Conservation (phyloP, 2,329 filamentous ascomycete genomes). For the Fusarium fracticaudum region DNA sequence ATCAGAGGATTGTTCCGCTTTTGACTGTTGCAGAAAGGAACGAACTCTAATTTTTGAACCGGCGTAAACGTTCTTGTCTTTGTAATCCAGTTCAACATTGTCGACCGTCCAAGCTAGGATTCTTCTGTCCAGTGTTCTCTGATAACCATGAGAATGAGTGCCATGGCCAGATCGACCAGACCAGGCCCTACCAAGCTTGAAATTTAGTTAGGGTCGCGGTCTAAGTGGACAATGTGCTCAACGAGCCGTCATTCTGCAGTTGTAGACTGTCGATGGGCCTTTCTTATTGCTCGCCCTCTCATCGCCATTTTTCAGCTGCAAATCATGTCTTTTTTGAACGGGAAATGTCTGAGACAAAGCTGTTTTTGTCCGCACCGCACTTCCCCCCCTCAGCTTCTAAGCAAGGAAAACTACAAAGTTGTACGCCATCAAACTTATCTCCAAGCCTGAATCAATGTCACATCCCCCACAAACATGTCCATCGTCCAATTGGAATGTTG, state of each 20-base stretch:
- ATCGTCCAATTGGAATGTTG: conserved; percentile 9
- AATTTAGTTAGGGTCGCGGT: neutral
- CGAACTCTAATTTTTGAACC: conserved; percentile 1
- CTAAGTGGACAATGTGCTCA: conserved; percentile 3
- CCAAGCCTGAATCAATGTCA: neutral
- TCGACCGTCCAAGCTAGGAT: neutral
- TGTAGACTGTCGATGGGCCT: neutral
- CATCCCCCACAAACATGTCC: neutral
- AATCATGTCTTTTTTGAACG: neutral
- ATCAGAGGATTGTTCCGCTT: conserved; percentile 11
- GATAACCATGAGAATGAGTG: neutral
- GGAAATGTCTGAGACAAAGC: neutral
- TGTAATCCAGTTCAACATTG: neutral
- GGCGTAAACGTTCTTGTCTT: neutral
- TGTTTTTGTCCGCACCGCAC: neutral
- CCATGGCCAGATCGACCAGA: neutral
- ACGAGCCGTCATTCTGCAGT: neutral
- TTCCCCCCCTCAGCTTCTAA: neutral
- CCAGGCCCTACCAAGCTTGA: neutral
- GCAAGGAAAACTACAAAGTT: neutral
- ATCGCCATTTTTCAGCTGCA: neutral
- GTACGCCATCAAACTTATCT: neutral
- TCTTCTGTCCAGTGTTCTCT: neutral
- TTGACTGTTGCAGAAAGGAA: neutral
- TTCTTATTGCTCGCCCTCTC: neutral